Percentiles rank a stretch among this genome's conserved stretches.
phyloP scores from a whole-genome alignment of 345 rosid genomes.

The Salix udensis region DNA sequence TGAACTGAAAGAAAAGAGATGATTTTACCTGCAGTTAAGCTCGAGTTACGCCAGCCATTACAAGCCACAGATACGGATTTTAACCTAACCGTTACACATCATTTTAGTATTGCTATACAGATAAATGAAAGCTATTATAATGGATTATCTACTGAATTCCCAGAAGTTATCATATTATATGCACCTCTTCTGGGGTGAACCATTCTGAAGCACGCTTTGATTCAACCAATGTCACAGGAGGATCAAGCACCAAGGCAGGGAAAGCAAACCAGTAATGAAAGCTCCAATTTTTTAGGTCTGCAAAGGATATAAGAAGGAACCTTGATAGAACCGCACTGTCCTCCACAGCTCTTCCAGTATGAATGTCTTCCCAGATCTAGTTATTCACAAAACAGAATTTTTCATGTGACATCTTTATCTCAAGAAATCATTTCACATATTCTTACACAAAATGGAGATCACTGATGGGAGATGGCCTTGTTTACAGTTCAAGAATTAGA shows the following conservation, averaged over 20 bases:
- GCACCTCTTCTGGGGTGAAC: constrained; percentile 68
- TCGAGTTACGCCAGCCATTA: constrained; percentile 78
- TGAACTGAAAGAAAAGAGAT: neutral
- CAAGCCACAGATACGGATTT: constrained; percentile 73
- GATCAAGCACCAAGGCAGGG: constrained; percentile 80
- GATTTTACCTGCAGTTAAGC: constrained; percentile 51
- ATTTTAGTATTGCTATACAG: neutral
- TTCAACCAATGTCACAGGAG: constrained; percentile 64
- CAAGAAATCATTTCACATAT: neutral
- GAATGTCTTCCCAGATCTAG: constrained; percentile 95
- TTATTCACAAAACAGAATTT: constrained; percentile 5
- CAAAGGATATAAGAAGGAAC: constrained; percentile 83
- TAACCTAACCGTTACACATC: constrained; percentile 43
- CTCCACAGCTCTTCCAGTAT: constrained; percentile 66
- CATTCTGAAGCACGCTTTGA: constrained; percentile 72
- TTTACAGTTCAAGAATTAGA: neutral
- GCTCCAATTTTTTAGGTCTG: constrained; percentile 84
- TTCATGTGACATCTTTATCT: neutral
- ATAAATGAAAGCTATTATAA: neutral
- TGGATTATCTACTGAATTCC: neutral
- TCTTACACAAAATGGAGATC: neutral
- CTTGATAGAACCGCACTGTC: constrained; percentile 58
- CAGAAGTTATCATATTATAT: constrained; percentile 7
- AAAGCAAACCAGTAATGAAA: constrained; percentile 90
- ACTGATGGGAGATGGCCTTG: neutral